phyloP scores from a whole-genome alignment of 2,329 filamentous ascomycete species.

The Neofusicoccum umdonicola region DNA sequence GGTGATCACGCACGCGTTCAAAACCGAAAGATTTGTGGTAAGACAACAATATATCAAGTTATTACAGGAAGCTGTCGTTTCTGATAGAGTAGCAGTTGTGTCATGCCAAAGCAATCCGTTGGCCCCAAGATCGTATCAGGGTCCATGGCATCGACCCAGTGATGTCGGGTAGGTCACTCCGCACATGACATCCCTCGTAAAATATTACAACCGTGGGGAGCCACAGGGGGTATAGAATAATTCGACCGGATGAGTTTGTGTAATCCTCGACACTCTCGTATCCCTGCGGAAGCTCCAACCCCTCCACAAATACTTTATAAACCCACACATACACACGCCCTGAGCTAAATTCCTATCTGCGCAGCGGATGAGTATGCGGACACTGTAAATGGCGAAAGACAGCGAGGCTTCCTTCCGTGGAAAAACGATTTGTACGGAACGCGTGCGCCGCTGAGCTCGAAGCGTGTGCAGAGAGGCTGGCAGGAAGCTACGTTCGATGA shows the following conservation, averaged over 20 bases:
- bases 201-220: too few species aligned
- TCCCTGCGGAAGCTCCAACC: too few species aligned
- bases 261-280: too few species aligned
- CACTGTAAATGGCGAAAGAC: slow-evolving; percentile 36
- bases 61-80: neutral
- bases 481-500: slow-evolving; percentile 22
- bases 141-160: slow-evolving; percentile 48
- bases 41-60: neutral
- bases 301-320: too few species aligned
- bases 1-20: slow-evolving; percentile 50
- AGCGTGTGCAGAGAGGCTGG: slow-evolving; percentile 44
- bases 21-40: slow-evolving; percentile 38
- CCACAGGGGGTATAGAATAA: too few species aligned
- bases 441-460: slow-evolving; percentile 32
- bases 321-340: too few species aligned
- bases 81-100: neutral
- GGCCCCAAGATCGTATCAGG: slow-evolving; percentile 40
- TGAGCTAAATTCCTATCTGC: neutral
- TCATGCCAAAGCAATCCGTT: slow-evolving; percentile 38
- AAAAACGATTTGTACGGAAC: slow-evolving; percentile 40
- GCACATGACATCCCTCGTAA: neutral
- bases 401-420: slow-evolving; percentile 39
- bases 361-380: slow-evolving; percentile 33
- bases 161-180: slow-evolving; percentile 29
- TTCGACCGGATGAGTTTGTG: too few species aligned